Base-by-base conservation (phyloP, 2,329 filamentous ascomycete species). In the Trichophyton schoenleinii region DNA sequence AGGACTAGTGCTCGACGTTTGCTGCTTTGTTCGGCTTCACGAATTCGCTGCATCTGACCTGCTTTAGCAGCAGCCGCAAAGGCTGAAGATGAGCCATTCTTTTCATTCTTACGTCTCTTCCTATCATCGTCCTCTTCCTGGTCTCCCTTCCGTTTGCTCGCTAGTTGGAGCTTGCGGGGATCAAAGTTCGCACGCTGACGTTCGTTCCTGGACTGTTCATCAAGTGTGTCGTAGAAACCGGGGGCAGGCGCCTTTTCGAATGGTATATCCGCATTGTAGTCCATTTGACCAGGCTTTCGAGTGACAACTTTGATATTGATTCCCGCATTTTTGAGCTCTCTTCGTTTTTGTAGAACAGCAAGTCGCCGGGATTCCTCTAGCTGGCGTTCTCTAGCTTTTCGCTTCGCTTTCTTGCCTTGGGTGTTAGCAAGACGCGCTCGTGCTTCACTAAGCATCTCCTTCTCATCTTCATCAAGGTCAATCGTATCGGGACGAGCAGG, bases 401-500 rank as follows among this genome's bases (percentile, higher is more conserved):
- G 81, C 80, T 99, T 99, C 5, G 94, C 94, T 78, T 99, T 99
- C 78, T 99, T 99, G 72, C 94, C 94, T 75, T 97, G 94, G 9
- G 94, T 97, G 70, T 99, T 99, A 65, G 94, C 94, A 66, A 99
- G 79, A 77, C 94, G 90, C 61, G 94, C 94, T 71, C 94, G 89
- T 67, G 94, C 94, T 77, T 99, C 94, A 72, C 91, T 96, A 70
- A 99, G 77, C 94, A 99, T 99, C 76, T 99, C 94, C 79, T 99
- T 97, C 75, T 99, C 94, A 71, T 99, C 94, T 73, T 99, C 94
- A 72, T 99, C 94, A 69, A 99, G 85, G 75, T 99, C 94, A 72
- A 99, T 94, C 4, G 94, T 96, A 74, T 99, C 94, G 44, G 94
- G 94, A 63, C 91, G 83, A 41, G 94, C 94, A 61, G 94, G 94